Base-by-base conservation (phyloP, 305 asterid species). In the Salvia sclarea region DNA sequence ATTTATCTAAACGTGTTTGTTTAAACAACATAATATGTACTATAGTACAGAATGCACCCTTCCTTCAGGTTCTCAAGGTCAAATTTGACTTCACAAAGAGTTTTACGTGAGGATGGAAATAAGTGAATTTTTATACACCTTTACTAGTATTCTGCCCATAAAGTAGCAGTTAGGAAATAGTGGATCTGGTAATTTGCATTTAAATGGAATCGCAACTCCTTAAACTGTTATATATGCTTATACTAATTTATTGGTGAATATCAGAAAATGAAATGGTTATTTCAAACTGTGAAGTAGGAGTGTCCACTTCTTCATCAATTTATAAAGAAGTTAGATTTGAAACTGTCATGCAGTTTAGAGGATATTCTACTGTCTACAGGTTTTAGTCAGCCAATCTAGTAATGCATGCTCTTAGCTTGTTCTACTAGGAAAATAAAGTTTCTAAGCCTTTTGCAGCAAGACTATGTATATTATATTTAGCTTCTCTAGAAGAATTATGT, bases 301-400 rank as follows among this genome's bases (percentile, higher is more conserved):
- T 18, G 38, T 30, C 0, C 7, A 44, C 13, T 47, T 52, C 48
- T 33, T 66, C 12, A 8, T 4, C 5, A 58, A 53, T 22, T 40
- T 13, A 30, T 50, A 4, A 41, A 47, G 59, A 69, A 70, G 18
- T 50, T 20, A 30, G 55, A 64, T n/a, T 37, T 35, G 31, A 16
- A 28, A 24, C 2, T 41, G 41, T 53, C 22, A 44, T 37, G 45
- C 61, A 54, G 66, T 22, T 53, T 44, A 16, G 38, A 9, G 22
- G 44, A 40, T 20, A 30, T 59, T n/a, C 40, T 18, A n/a, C 35
- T 16, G 43, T 21, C n/a, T 25, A 60, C 41, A 38, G 30, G 66
- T 40, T 61, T 71, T 61, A 62, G 73, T 31, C 44, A 47, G 43
- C 66, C 65, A 17, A 60, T 69, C 61, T 17, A 41, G 5, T n/a